Conservation (phyloP, 306 rosid genomes). For the Fragaria vesca region DNA sequence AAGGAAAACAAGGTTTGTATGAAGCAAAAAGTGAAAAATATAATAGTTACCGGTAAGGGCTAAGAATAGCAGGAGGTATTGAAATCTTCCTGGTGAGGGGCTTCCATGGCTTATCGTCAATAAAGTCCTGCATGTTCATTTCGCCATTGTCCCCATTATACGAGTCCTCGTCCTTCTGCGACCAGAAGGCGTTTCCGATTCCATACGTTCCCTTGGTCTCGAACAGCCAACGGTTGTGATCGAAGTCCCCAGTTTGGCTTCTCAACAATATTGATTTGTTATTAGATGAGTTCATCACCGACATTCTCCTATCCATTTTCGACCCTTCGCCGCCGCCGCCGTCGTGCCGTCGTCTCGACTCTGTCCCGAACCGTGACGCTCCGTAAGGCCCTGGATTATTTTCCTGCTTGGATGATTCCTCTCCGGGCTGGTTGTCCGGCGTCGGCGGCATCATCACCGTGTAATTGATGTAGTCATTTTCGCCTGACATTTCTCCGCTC, state of each 20-base stretch:
- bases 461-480: conserved; percentile 67
- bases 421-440: conserved; percentile 69
- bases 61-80: conserved; percentile 53
- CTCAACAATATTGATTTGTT: conserved; percentile 71
- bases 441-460: conserved; percentile 87
- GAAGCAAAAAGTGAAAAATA: too few relatives aligned
- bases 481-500: conserved; percentile 50
- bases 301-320: conserved; percentile 64
- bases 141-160: conserved; percentile 34
- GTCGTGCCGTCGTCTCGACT: conserved; percentile 8
- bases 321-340: conserved; percentile 23
- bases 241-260: conserved; percentile 79
- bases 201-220: conserved; percentile 82
- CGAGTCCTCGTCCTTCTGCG: conserved; percentile 44
- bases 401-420: conserved; percentile 45
- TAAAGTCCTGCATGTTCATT: conserved; percentile 65
- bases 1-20: too few relatives aligned
- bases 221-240: conserved; percentile 85
- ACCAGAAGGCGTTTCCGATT: conserved; percentile 83
- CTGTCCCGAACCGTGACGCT: conserved; percentile 26
- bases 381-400: conserved; percentile 14
- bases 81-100: conserved; percentile 70
- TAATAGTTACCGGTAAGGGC: conserved; percentile 68
- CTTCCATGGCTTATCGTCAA: conserved; percentile 92
- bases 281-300: conserved; percentile 53